A percentile compares a stretch with the other conserved stretches of the same genome.
Conservation (phyloP, 495 filamentous ascomycete species). For the Aspergillus conjunctus region DNA sequence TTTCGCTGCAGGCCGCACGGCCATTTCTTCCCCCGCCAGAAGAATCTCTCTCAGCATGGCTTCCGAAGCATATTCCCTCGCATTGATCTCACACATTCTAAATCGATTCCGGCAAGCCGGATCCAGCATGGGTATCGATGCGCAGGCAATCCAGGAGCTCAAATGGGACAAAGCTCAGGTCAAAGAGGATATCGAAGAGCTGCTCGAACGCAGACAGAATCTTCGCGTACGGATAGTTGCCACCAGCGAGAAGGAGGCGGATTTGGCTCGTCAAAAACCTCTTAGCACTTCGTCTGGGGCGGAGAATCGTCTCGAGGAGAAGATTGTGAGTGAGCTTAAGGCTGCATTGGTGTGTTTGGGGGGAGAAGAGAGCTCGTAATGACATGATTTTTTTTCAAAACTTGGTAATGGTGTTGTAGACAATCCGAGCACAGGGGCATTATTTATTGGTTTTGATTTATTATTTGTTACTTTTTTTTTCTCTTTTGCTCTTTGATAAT, state of each 20-base stretch:
- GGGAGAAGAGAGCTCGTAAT: conserved; percentile 42
- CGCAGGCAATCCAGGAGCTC: conserved; percentile 62
- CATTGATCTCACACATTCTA: conserved; percentile 70
- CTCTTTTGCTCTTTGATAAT: not conserved
- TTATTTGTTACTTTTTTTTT: conserved; percentile 3
- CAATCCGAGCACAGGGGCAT: not conserved
- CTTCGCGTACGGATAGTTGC: conserved; percentile 71
- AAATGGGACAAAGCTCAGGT: conserved; percentile 70
- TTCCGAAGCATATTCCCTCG: conserved; percentile 74
- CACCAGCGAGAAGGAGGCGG: conserved; percentile 69
- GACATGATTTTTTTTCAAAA: conserved; percentile 3
- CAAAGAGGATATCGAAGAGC: conserved; percentile 77
- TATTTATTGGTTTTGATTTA: not conserved
- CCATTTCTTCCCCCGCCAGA: conserved; percentile 33
- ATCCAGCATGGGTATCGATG: conserved; percentile 57
- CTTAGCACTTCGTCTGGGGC: conserved; percentile 34
- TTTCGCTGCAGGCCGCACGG: conserved; percentile 54
- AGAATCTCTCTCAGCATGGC: conserved; percentile 70
- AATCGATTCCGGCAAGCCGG: conserved; percentile 61
- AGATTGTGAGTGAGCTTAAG: conserved; percentile 64
- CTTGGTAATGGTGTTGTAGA: conserved; percentile 10
- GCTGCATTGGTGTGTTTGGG: conserved; percentile 44
- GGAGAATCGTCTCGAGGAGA: conserved; percentile 72
- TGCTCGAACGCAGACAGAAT: conserved; percentile 60
- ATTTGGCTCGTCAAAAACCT: conserved; percentile 57